These are phyloP conservation scores for Aureobasidium namibiae DNA, from an alignment of 2,329 filamentous ascomycete genomes.

Conservation along the genomic window DNA sequence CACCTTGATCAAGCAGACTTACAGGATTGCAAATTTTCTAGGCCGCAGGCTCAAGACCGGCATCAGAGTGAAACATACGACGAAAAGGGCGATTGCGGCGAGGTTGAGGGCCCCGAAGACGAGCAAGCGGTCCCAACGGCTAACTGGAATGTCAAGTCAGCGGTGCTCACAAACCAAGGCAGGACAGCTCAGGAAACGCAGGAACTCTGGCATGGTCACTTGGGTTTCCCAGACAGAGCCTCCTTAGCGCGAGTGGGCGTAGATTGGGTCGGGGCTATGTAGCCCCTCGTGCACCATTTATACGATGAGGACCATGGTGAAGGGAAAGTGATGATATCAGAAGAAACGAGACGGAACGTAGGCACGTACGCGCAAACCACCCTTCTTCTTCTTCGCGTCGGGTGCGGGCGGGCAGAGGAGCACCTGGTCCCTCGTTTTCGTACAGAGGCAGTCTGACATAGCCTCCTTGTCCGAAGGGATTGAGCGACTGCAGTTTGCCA, in stretches of 20 bases:
- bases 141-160: conserved; percentile 54
- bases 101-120: conserved; percentile 88
- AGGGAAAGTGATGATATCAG: conserved; percentile 14
- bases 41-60: conserved; percentile 72
- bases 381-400: conserved; percentile 90
- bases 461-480: conserved; percentile 78
- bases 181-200: conserved; percentile 26
- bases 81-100: conserved; percentile 82
- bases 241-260: background rate
- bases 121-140: conserved; percentile 90
- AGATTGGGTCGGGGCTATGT: conserved; percentile 7
- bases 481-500: conserved; percentile 72
- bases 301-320: conserved; percentile 12
- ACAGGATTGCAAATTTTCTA: conserved; percentile 95
- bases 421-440: conserved; percentile 64
- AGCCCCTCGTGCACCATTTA: conserved; percentile 8
- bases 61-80: conserved; percentile 85
- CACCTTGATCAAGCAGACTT: conserved; percentile 45
- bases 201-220: conserved; percentile 28
- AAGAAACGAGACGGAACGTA: background rate
- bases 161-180: background rate
- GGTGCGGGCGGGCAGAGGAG: conserved; percentile 74
- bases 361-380: conserved; percentile 84
- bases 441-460: conserved; percentile 86
- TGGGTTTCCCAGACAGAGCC: background rate